Evolutionary conservation across 23 red algal genomes (phyloP).

Genomic region (Gracilaria gracilis): DNA sequence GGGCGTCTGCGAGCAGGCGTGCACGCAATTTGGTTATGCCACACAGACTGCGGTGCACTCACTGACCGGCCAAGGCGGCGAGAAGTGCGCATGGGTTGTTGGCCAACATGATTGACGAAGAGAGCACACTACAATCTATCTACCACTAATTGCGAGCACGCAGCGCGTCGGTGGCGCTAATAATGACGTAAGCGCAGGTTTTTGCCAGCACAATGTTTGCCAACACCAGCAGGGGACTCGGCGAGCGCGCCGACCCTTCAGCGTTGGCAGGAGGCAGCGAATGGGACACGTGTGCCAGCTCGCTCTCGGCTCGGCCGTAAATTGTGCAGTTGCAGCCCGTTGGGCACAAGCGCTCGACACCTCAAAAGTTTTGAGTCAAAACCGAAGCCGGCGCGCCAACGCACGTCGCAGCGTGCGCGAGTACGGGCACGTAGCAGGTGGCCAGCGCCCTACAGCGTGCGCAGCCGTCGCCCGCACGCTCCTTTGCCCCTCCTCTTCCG

Average conservation of each 20-base stretch:
- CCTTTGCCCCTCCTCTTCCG: not conserved
- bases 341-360: conserved; percentile 10
- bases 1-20: not conserved
- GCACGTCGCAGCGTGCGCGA: not conserved
- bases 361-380: no score
- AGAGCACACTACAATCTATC: no score
- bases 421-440: conserved; percentile 14
- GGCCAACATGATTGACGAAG: no score
- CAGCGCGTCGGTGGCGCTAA: no score
- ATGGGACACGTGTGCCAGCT: not conserved
- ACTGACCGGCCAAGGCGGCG: no score
- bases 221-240: not conserved
- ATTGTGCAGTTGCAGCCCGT: conserved; percentile 12
- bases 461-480: conserved; percentile 11
- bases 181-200: not conserved
- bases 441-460: conserved; percentile 13
- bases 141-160: no score
- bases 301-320: not conserved
- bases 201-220: not conserved
- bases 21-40: no score
- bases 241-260: not conserved
- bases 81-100: no score
- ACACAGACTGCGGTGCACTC: no score
- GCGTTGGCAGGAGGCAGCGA: not conserved
- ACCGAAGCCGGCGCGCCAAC: not conserved